Base-by-base conservation (phyloP, 257 asterid genomes). In the Ligustrum vulgare region DNA sequence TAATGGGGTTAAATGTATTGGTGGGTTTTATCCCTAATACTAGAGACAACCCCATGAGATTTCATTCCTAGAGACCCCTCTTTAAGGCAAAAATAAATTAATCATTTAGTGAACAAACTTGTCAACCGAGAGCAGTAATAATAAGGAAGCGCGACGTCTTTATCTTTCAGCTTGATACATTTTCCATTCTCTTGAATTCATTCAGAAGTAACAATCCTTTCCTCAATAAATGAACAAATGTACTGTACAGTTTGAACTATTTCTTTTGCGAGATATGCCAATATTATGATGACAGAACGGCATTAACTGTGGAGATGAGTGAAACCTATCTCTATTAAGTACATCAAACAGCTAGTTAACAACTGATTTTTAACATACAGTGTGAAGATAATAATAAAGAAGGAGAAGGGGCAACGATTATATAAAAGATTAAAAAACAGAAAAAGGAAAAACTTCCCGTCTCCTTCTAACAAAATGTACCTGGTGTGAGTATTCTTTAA, bases 211-310 rank as follows among this genome's bases (percentile, higher is more conserved):
- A 62, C 34, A 62, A 72, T 68, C 75, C 33, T 75, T 71, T 82
- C 83, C 64, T 70, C 68, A 84, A 84, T 75, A 82, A 88, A 85
- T 84, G 81, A 85, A 86, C 82, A 82, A 81, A 80, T 84, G 51
- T 80, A 76, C 92, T 90, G 88, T 91, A 91, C 93, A 90, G 60
- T 84, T 84, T 75, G 80, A 74, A 39, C 49, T 69, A 73, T 66
- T 43, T 39, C 78, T 72, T 75, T 69, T 28, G 31, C 31, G 47
- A 78, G 45, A 68, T 84, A 79, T 66, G 77, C 71, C 81, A 51
- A 64, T 23, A 12, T 75, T 41, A 78, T 70, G 58, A 69, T 63
- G 72, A 78, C 54, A 69, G 72, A 72, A 68, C 35, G 65, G 72
- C 74, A 63, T 77, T 71, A 80, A 75, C 72, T 73, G 78, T 63